Conservation (phyloP, 2,329 filamentous ascomycete genomes). For the Hypoxylon sp. region DNA sequence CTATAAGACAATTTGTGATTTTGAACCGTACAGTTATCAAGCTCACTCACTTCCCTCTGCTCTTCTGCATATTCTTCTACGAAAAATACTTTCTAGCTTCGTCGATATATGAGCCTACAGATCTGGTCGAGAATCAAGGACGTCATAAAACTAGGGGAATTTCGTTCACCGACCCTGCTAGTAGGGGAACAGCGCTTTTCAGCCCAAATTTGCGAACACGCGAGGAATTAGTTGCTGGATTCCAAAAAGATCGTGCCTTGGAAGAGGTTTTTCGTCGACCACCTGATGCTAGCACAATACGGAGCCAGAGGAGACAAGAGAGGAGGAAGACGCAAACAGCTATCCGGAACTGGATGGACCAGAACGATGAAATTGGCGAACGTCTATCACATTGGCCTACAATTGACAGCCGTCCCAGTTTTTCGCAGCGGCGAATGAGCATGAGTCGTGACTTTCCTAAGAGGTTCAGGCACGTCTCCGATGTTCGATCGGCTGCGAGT, state of each 20-base stretch:
- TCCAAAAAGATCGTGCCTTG: constrained; percentile 88
- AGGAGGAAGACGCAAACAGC: constrained; percentile 83
- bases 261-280: constrained; percentile 90
- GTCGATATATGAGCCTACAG: constrained; percentile 84
- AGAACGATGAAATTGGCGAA: constrained; percentile 67
- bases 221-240: constrained; percentile 89
- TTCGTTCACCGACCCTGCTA: constrained; percentile 70
- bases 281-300: constrained; percentile 74
- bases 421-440: constrained; percentile 68
- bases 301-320: constrained; percentile 73
- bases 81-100: constrained; percentile 84
- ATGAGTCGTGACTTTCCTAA: constrained; percentile 64
- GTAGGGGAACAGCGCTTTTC: constrained; percentile 75
- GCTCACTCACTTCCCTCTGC: constrained; percentile 86
- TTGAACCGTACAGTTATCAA: constrained; percentile 95
- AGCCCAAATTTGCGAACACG: constrained; percentile 80
- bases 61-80: constrained; percentile 90
- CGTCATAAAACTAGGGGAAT: constrained; percentile 65
- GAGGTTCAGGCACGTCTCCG: constrained; percentile 66
- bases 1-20: constrained; percentile 84
- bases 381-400: constrained; percentile 66
- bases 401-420: constrained; percentile 62
- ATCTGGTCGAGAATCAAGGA: constrained; percentile 82
- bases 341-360: constrained; percentile 92
- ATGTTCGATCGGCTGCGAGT: constrained; percentile 72